These are phyloP conservation scores for Cladorrhinum sp. DNA, from an alignment of 2,329 filamentous ascomycete genomes.

Conservation along the genomic window DNA sequence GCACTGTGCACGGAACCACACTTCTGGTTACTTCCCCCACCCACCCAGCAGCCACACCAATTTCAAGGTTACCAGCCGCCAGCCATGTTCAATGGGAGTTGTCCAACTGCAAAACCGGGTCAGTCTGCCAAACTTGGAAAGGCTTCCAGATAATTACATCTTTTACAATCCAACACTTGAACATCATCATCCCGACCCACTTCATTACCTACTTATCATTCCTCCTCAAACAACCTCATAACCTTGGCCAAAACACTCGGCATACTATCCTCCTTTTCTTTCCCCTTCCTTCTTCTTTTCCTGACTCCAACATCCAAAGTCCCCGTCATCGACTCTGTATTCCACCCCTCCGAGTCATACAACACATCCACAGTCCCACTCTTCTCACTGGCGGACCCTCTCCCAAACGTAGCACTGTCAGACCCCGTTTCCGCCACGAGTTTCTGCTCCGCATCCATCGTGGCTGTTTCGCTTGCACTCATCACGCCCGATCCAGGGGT, in stretches of 20 bases:
- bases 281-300: not conserved
- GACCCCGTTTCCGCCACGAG: no score
- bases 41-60: not conserved
- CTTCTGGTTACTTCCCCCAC: not conserved
- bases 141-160: no score
- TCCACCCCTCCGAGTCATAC: no score
- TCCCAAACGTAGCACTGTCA: no score
- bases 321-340: no score
- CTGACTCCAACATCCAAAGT: no score
- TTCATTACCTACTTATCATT: no score
- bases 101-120: not conserved
- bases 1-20: not conserved
- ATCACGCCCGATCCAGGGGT: not conserved
- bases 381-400: no score
- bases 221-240: not conserved
- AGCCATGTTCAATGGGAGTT: not conserved
- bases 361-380: no score
- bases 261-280: not conserved
- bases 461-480: not conserved
- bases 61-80: not conserved
- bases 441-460: not conserved
- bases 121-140: no score
- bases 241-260: not conserved
- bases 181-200: not conserved
- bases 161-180: not conserved